phyloP scores from a whole-genome alignment of 495 filamentous ascomycete genomes.

The Lasiosphaeria ovina region DNA sequence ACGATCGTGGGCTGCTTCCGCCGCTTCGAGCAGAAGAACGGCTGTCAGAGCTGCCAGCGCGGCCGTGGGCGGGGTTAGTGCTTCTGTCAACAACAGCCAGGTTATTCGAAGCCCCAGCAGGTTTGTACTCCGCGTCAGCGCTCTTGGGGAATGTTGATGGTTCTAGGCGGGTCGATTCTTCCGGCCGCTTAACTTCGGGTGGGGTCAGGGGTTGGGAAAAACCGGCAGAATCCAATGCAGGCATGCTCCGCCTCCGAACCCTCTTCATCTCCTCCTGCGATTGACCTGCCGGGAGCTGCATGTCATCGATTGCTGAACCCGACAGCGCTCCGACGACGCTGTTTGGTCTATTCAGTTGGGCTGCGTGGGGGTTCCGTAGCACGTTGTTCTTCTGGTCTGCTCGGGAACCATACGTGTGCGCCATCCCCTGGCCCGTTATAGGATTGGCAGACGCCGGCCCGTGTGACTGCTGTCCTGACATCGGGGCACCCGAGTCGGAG shows the following conservation, averaged over 20 bases:
- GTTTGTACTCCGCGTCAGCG: constrained; percentile 38
- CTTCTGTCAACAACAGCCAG: constrained; percentile 19
- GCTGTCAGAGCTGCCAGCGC: constrained; percentile 45
- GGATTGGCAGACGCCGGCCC: constrained; percentile 33
- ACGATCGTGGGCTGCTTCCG: constrained; percentile 40
- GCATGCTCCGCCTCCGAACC: constrained; percentile 79
- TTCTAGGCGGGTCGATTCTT: constrained; percentile 38
- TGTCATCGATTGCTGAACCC: constrained; percentile 51
- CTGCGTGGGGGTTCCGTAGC: constrained; percentile 29
- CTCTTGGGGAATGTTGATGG: constrained; percentile 33
- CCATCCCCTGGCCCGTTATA: constrained; percentile 33
- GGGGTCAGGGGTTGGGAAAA: constrained; percentile 44
- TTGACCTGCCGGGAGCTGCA: constrained; percentile 45
- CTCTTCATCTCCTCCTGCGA: constrained; percentile 66
- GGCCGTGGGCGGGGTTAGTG: constrained; percentile 27
- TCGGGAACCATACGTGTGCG: constrained; percentile 41
- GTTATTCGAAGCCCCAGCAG: constrained; percentile 22
- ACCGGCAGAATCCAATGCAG: constrained; percentile 68
- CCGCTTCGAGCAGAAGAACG: constrained; percentile 40
- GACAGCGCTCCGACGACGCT: constrained; percentile 41
- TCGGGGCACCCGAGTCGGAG: constrained; percentile 35
- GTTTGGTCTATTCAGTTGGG: constrained; percentile 40
- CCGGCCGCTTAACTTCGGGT: constrained; percentile 38
- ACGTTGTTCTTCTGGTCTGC: constrained; percentile 29
- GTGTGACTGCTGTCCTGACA: constrained; percentile 25